phyloP scores from a whole-genome alignment of 768 basidiomycete genomes.

The Omphalotus guepiniiformis region DNA sequence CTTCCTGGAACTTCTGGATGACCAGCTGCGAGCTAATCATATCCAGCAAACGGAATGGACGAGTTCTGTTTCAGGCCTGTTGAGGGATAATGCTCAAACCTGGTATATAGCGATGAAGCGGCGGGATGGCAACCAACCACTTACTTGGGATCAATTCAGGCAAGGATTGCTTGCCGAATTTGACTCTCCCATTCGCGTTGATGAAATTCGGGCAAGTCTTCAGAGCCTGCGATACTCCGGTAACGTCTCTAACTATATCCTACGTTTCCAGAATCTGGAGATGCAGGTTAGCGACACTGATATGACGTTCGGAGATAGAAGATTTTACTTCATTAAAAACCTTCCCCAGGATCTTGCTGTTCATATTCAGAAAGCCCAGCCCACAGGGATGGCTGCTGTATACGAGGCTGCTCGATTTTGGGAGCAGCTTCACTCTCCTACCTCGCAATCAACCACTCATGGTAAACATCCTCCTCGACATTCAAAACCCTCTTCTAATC shows the following conservation, averaged over 20 bases:
- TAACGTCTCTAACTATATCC: constrained; percentile 3
- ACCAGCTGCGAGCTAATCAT: neutral
- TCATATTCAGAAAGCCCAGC: neutral
- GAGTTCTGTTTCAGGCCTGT: neutral
- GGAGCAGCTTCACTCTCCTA: constrained; percentile 1
- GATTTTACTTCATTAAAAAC: neutral
- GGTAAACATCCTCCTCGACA: neutral
- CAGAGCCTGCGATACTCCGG: neutral
- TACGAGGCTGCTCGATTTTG: constrained; percentile 12
- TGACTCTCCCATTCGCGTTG: neutral
- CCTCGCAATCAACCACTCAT: neutral
- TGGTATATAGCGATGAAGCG: constrained; percentile 5
- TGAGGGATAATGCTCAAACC: neutral
- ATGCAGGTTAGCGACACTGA: neutral
- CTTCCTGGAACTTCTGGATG: neutral
- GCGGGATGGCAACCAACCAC: neutral
- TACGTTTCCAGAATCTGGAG: neutral
- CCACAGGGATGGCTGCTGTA: constrained; percentile 6
- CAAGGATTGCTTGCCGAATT: neutral
- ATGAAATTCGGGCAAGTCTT: neutral
- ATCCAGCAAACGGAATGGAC: constrained; percentile 1
- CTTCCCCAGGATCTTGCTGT: neutral
- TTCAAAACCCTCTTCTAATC: neutral
- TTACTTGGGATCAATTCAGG: neutral
- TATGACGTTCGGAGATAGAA: constrained; percentile 6